phyloP scores from a whole-genome alignment of 495 filamentous ascomycete genomes.

The Neurospora cerealis region DNA sequence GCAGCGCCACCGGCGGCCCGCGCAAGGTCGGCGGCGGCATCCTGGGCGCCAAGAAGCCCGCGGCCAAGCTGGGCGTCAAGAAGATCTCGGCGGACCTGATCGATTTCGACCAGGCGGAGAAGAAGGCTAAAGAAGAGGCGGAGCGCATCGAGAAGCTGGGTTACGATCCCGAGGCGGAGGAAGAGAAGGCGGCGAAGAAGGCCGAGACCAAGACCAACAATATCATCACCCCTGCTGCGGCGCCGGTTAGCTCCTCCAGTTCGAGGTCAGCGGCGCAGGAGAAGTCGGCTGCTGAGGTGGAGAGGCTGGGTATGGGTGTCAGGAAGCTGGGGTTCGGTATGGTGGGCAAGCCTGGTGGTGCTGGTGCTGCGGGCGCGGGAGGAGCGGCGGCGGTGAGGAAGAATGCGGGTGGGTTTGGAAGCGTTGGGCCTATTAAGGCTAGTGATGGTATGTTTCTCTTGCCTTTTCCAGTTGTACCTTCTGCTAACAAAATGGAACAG shows the following conservation, averaged over 20 bases:
- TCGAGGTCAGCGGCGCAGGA: slow-evolving; percentile 46
- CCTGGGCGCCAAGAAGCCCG: slow-evolving; percentile 85
- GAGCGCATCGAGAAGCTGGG: slow-evolving; percentile 95
- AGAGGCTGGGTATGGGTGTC: slow-evolving; percentile 86
- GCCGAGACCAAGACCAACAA: slow-evolving; percentile 30
- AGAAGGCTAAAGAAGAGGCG: slow-evolving; percentile 93
- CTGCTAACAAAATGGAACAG: slow-evolving; percentile 29
- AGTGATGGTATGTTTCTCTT: slow-evolving; percentile 55
- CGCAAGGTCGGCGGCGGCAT: slow-evolving; percentile 62
- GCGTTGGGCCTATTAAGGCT: slow-evolving; percentile 59
- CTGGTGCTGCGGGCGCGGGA: slow-evolving; percentile 47
- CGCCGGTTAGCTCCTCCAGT: slow-evolving; percentile 58
- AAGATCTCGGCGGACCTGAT: slow-evolving; percentile 67
- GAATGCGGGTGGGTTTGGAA: slow-evolving; percentile 77
- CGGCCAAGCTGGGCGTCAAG: slow-evolving; percentile 88
- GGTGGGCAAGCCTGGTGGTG: slow-evolving; percentile 41
- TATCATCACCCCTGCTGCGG: slow-evolving; percentile 53
- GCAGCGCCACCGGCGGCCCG: slow-evolving; percentile 43
- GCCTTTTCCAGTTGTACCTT: no score
- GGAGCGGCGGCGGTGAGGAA: slow-evolving; percentile 51
- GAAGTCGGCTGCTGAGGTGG: slow-evolving; percentile 59
- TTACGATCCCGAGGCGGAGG: slow-evolving; percentile 89
- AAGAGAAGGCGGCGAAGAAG: slow-evolving; percentile 39
- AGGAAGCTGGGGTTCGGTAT: slow-evolving; percentile 85
- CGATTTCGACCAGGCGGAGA: slow-evolving; percentile 95